These are phyloP conservation scores for Bigelowiella natans DNA, from an alignment of 78 protist species.

Conservation along the genomic window DNA sequence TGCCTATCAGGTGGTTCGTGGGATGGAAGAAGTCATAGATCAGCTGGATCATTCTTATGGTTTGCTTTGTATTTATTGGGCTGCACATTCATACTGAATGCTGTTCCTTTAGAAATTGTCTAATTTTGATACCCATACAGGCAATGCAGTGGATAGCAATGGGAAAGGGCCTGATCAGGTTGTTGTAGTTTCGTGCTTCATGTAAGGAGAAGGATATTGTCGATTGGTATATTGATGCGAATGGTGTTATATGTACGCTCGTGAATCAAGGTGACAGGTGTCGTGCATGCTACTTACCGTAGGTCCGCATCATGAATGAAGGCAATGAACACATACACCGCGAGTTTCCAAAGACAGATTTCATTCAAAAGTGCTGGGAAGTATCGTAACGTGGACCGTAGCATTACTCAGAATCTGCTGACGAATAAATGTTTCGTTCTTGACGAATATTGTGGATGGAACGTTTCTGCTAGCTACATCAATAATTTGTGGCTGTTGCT, in stretches of 20 bases:
- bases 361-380: neutral
- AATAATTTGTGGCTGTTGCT: no score
- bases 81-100: neutral
- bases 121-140: neutral
- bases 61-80: neutral
- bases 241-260: neutral
- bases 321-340: neutral
- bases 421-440: no score
- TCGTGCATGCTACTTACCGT: no score
- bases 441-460: no score
- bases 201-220: neutral
- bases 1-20: neutral
- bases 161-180: neutral
- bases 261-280: neutral
- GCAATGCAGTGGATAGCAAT: neutral
- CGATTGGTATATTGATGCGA: neutral
- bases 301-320: neutral
- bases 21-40: neutral
- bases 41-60: neutral
- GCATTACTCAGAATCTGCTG: no score
- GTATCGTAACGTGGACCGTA: no score
- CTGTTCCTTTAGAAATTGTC: neutral
- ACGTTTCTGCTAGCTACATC: no score
- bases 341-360: neutral
- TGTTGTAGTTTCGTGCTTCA: no score